These are phyloP conservation scores for Maudiozyma barnettii DNA, from an alignment of 805 yeast genomes.

Conservation along the genomic window DNA sequence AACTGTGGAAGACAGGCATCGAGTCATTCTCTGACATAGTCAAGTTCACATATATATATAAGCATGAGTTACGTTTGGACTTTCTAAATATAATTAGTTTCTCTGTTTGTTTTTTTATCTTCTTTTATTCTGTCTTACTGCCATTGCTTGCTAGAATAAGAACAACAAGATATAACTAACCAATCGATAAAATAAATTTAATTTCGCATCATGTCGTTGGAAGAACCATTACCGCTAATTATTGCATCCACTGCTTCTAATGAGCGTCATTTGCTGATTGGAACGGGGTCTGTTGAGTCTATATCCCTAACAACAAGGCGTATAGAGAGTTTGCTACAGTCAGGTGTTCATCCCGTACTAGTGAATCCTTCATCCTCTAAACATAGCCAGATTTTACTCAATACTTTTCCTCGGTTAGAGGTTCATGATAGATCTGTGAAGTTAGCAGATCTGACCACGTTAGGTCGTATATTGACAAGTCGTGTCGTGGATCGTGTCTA, in stretches of 20 bases:
- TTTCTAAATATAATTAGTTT: neutral
- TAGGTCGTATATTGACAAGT: slow-evolving; percentile 58
- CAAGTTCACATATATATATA: no score
- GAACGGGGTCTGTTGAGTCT: slow-evolving; percentile 25
- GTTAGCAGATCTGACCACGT: slow-evolving; percentile 36
- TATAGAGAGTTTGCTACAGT: slow-evolving; percentile 37
- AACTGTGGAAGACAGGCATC: no score
- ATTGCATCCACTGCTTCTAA: slow-evolving; percentile 37
- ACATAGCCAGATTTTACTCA: slow-evolving; percentile 17
- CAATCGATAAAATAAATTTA: neutral
- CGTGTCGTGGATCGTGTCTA: slow-evolving; percentile 68
- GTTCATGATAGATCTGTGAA: slow-evolving; percentile 31
- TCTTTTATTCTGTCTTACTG: no score
- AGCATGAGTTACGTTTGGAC: neutral
- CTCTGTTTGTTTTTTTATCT: no score
- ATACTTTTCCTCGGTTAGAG: slow-evolving; percentile 15
- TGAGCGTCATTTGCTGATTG: slow-evolving; percentile 52
- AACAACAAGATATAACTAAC: neutral
- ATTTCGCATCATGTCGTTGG: neutral
- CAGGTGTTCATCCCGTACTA: slow-evolving; percentile 50
- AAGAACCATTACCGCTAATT: slow-evolving; percentile 12
- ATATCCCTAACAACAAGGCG: slow-evolving; percentile 30
- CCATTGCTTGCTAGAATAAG: neutral
- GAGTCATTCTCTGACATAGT: no score
- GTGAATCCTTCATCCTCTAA: slow-evolving; percentile 27